These are phyloP conservation scores for Cryptosporidium sp. DNA, from an alignment of 169 alveolate species.

Conservation along the genomic window DNA sequence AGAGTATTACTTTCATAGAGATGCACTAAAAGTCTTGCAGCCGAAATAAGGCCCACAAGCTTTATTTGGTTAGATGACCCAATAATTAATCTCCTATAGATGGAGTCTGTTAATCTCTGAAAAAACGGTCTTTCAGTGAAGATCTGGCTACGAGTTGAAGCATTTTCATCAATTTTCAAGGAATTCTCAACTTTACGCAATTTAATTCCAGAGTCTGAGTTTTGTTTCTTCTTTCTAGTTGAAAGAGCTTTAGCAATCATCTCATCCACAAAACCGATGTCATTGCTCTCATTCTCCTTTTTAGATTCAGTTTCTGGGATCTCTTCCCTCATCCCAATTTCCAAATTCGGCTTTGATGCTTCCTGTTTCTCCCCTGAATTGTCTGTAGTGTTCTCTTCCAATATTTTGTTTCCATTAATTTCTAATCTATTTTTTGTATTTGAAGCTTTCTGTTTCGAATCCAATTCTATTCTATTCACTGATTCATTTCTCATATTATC, in stretches of 20 bases:
- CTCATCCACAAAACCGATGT: conserved; percentile 14
- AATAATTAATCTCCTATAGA: conserved; percentile 41
- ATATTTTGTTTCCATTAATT: not conserved
- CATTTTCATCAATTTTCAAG: not conserved
- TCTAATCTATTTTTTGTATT: not conserved
- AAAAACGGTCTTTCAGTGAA: conserved; percentile 48
- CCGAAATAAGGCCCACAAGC: conserved; percentile 57
- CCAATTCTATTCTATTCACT: not conserved
- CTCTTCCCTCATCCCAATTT: not conserved
- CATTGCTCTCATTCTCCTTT: not conserved
- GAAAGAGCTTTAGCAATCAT: conserved; percentile 29
- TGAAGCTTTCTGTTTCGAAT: not conserved
- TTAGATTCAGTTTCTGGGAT: not conserved
- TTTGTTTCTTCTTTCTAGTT: conserved; percentile 6
- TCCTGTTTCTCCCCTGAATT: not conserved
- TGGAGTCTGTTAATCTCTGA: conserved; percentile 45
- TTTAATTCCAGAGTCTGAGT: conserved; percentile 1
- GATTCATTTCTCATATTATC: conserved; percentile 47
- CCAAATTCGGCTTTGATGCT: not conserved
- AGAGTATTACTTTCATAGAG: conserved; percentile 39
- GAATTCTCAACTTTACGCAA: not conserved
- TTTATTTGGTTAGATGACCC: conserved; percentile 67
- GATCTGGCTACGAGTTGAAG: not conserved
- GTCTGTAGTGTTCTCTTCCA: not conserved
- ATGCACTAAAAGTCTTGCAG: conserved; percentile 57